Conservation (phyloP, 164 flowering plant genomes). For the Vitis cinerea region DNA sequence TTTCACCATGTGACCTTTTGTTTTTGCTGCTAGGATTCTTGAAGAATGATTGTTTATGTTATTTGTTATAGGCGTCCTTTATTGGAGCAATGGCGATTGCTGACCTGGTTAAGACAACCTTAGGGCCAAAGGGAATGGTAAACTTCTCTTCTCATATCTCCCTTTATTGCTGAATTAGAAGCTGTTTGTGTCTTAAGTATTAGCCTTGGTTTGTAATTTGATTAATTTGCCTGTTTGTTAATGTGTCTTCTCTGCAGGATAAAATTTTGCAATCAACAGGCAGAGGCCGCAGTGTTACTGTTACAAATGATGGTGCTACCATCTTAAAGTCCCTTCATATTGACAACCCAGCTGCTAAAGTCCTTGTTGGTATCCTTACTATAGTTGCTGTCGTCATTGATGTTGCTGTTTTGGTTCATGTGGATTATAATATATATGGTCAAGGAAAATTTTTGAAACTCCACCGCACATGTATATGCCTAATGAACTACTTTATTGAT, state of each 20-base stretch:
- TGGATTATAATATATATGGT: neutral
- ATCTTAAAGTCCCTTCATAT: constrained; percentile 93
- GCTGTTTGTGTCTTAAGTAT: neutral
- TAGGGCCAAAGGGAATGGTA: constrained; percentile 99
- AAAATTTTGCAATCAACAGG: constrained; percentile 95
- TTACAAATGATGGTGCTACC: constrained; percentile 98
- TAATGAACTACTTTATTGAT: too few species aligned
- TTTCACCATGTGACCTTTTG: too few species aligned
- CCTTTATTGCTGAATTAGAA: neutral
- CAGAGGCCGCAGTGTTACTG: constrained; percentile 78
- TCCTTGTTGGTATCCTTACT: constrained; percentile 90
- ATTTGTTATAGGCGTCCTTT: constrained; percentile 65
- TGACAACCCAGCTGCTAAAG: constrained; percentile 97
- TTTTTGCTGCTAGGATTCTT: too few species aligned
- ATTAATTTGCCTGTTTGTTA: neutral
- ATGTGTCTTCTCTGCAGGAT: constrained; percentile 48
- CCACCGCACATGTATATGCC: too few species aligned
- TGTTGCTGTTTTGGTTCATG: neutral
- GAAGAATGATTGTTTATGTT: neutral
- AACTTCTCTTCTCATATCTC: constrained; percentile 2
- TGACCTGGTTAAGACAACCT: constrained; percentile 94
- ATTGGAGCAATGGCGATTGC: constrained; percentile 98
- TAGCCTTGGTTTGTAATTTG: neutral
- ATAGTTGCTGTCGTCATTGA: neutral
- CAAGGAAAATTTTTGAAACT: too few species aligned